phyloP scores from a whole-genome alignment of 768 basidiomycete genomes.

The Boletus rubroflammeus region DNA sequence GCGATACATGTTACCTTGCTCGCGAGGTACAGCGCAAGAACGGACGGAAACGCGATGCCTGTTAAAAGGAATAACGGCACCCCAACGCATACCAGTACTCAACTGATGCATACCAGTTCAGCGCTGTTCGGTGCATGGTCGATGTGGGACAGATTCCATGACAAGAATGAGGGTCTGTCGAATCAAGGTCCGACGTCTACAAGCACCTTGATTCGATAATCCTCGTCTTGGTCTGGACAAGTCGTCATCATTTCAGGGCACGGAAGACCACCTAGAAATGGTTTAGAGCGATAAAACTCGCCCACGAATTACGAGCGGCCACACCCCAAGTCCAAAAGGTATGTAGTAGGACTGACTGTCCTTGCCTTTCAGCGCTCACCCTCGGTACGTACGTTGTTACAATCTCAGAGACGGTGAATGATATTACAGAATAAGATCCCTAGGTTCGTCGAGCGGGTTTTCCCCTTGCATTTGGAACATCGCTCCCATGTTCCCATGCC shows the following conservation, averaged over 20 bases:
- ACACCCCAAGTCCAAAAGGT: conserved; percentile 11
- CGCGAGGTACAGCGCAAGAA: too few species aligned
- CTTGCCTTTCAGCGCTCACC: conserved; percentile 1
- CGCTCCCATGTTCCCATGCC: background rate
- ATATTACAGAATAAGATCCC: background rate
- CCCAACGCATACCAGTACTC: too few species aligned
- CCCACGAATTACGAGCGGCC: background rate
- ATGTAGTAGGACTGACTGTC: background rate
- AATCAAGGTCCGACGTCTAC: background rate
- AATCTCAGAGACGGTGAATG: background rate
- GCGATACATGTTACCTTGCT: too few species aligned
- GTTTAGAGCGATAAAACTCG: background rate
- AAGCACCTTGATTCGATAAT: background rate
- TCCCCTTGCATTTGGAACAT: background rate
- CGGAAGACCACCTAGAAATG: conserved; percentile 6
- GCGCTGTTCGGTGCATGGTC: conserved; percentile 48
- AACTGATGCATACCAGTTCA: conserved; percentile 14
- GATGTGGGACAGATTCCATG: conserved; percentile 36
- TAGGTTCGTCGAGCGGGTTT: background rate
- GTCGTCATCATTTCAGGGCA: background rate
- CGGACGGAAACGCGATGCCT: too few species aligned
- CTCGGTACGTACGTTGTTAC: background rate
- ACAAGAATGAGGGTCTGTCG: background rate
- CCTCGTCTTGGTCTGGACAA: background rate
- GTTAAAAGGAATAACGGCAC: too few species aligned